phyloP scores from a whole-genome alignment of 2,329 filamentous ascomycete species.

The Bipolaris sorokiniana region DNA sequence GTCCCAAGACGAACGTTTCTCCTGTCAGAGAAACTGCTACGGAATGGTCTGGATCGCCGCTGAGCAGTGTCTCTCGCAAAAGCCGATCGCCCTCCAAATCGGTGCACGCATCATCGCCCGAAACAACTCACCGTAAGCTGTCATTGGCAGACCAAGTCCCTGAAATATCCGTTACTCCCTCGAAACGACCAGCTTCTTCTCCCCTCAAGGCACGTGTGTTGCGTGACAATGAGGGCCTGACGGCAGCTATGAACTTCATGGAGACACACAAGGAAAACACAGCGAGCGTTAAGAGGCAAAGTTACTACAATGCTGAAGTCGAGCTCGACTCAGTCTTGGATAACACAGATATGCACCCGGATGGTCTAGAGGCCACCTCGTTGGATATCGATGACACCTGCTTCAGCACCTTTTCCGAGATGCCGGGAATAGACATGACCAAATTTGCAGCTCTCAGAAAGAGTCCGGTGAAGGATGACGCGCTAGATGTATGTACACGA shows the following conservation, averaged over 20 bases:
- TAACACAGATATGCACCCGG: conserved; percentile 42
- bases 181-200: conserved; percentile 28
- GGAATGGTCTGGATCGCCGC: conserved; percentile 35
- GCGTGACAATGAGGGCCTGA: conserved; percentile 50
- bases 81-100: conserved; percentile 39
- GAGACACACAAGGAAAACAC: conserved; percentile 32
- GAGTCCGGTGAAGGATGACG: conserved; percentile 52
- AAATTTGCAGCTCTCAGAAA: conserved; percentile 77
- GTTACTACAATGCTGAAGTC: conserved; percentile 26
- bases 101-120: conserved; percentile 32
- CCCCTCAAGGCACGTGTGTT: conserved; percentile 33
- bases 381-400: conserved; percentile 69
- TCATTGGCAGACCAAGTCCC: conserved; percentile 17
- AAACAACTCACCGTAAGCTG: conserved; percentile 21
- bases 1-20: conserved; percentile 34
- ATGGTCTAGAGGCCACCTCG: conserved; percentile 38
- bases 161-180: conserved; percentile 24
- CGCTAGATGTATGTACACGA: conserved; percentile 22
- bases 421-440: conserved; percentile 78
- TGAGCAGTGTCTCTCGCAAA: conserved; percentile 35
- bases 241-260: conserved; percentile 45
- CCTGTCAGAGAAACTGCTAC: conserved; percentile 30
- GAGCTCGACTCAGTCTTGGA: conserved; percentile 35
- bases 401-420: conserved; percentile 87
- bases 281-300: conserved; percentile 31